phyloP scores from a whole-genome alignment of 1,284 basidiomycete species.

The Rhizoctonia solani region DNA sequence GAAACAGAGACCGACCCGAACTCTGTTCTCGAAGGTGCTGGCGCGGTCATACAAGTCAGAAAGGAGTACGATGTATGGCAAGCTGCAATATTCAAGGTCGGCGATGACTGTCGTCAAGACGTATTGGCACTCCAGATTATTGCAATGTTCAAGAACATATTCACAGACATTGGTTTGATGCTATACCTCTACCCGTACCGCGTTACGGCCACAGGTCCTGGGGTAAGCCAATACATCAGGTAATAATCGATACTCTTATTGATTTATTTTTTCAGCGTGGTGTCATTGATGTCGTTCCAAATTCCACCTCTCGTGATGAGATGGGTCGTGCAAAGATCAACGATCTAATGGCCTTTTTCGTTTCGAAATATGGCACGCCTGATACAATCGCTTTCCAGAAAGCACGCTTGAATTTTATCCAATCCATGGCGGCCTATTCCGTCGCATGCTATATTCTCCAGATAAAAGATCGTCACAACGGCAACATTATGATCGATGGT shows the following conservation, averaged over 20 bases:
- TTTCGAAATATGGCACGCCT: conserved; percentile 90
- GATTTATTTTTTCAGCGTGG: conserved; percentile 68
- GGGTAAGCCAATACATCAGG: conserved; percentile 58
- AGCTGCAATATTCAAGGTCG: conserved; percentile 99
- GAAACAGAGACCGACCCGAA: conserved; percentile 68
- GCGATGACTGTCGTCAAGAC: conserved; percentile 98
- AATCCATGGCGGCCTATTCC: conserved; percentile 99
- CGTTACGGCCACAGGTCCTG: conserved; percentile 95
- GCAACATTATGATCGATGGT: conserved; percentile 95
- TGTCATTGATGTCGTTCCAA: conserved; percentile 98
- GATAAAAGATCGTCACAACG: conserved; percentile 99
- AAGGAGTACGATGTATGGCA: conserved; percentile 90
- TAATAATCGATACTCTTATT: conserved; percentile 5
- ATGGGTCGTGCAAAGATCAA: conserved; percentile 99
- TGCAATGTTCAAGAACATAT: conserved; percentile 99
- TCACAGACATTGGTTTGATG: conserved; percentile 81
- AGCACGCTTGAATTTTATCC: conserved; percentile 95
- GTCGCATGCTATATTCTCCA: conserved; percentile 99
- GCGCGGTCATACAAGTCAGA: conserved; percentile 43
- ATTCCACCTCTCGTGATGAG: conserved; percentile 97
- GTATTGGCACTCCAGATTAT: conserved; percentile 96
- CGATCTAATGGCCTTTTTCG: conserved; percentile 91
- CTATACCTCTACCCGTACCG: conserved; percentile 96
- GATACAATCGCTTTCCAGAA: conserved; percentile 91
- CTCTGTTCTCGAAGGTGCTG: conserved; percentile 62